Conservation (phyloP, 345 rosid genomes). For the Lepidium africanum region DNA sequence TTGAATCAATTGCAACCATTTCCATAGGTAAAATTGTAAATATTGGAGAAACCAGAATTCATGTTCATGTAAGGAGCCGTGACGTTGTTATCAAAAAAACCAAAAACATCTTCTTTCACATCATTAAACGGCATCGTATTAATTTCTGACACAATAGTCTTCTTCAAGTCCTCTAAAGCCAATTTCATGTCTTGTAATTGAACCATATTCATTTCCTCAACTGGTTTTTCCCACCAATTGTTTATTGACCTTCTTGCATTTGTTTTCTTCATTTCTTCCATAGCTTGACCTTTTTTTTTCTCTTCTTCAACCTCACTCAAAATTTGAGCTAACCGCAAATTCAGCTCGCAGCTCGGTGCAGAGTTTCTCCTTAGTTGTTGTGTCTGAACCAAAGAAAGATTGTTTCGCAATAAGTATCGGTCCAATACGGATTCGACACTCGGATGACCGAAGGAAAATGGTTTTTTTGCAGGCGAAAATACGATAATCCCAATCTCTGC, state of each 20-base stretch:
- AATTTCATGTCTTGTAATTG: slow-evolving; percentile 19
- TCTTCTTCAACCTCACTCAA: slow-evolving; percentile 9
- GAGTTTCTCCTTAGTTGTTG: background rate
- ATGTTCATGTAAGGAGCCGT: background rate
- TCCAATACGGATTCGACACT: slow-evolving; percentile 10
- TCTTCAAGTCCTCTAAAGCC: slow-evolving; percentile 9
- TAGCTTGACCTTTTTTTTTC: slow-evolving; percentile 13
- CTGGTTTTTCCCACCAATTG: slow-evolving; percentile 20
- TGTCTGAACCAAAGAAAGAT: background rate
- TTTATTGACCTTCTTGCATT: background rate
- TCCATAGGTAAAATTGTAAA: background rate
- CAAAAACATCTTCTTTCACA: slow-evolving; percentile 9
- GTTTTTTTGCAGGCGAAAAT: slow-evolving; percentile 19
- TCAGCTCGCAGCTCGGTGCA: background rate
- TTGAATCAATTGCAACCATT: slow-evolving; percentile 12
- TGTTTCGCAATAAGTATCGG: background rate
- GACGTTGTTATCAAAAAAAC: slow-evolving; percentile 10
- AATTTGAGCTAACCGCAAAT: background rate
- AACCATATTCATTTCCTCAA: slow-evolving; percentile 14
- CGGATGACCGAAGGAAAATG: slow-evolving; percentile 21
- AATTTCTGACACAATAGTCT: background rate
- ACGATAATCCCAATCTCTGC: slow-evolving; percentile 16
- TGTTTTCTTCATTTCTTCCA: slow-evolving; percentile 5
- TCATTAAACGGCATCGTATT: background rate
- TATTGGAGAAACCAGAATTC: background rate